phyloP scores from a whole-genome alignment of 345 rosid species.

The Bretschneidera sinensis region DNA sequence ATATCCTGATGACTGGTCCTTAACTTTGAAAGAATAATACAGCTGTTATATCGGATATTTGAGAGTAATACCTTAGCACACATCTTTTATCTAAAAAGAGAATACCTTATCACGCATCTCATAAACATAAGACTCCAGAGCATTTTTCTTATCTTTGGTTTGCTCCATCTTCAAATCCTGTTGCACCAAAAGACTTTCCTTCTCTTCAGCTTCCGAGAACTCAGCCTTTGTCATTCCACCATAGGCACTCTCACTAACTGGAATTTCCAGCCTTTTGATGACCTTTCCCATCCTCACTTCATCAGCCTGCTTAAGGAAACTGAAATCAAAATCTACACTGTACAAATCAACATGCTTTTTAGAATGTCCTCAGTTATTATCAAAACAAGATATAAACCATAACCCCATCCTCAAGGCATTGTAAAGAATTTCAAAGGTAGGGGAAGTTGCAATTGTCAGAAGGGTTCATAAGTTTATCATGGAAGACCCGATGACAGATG shows the following conservation, averaged over 20 bases:
- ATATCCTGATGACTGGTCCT: not conserved
- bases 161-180: conserved; percentile 71
- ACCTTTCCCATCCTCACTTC: conserved; percentile 29
- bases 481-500: not conserved
- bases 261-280: conserved; percentile 46
- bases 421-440: not conserved
- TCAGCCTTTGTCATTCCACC: conserved; percentile 57
- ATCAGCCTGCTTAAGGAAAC: conserved; percentile 36
- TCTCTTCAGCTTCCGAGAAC: conserved; percentile 47
- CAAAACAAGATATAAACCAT: not conserved
- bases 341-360: conserved; percentile 7
- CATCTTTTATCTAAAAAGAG: too few species aligned
- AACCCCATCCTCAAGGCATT: not conserved
- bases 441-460: conserved; percentile 7
- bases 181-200: conserved; percentile 49
- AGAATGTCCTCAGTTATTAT: conserved; percentile 2
- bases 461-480: not conserved
- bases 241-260: conserved; percentile 38
- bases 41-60: not conserved
- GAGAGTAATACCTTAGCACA: conserved; percentile 52
- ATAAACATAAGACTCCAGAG: conserved; percentile 75
- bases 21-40: too few species aligned
- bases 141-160: conserved; percentile 67
- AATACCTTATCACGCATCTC: conserved; percentile 82
- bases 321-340: conserved; percentile 10